Percentiles rank a stretch among this genome's conserved stretches.
These are phyloP conservation scores for Setaria italica DNA, from an alignment of 202 grass and related monocot species.

Conservation along the genomic window DNA sequence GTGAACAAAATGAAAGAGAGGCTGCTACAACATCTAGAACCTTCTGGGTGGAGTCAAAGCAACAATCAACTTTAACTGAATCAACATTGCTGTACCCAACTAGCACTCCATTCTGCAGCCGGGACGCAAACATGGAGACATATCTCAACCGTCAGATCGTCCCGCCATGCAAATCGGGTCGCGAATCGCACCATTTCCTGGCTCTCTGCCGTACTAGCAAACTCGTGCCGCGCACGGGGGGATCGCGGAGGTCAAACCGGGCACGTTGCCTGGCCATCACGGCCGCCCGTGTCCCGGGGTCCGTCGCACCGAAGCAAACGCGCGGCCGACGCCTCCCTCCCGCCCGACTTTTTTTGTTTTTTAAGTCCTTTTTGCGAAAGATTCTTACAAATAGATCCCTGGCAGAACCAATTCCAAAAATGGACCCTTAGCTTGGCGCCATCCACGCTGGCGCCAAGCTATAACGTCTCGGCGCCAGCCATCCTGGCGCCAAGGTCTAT, in stretches of 20 bases:
- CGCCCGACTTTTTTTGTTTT: too few species aligned
- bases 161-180: too few species aligned
- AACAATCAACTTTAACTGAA: neutral
- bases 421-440: too few species aligned
- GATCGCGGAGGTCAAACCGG: neutral
- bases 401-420: too few species aligned
- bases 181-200: neutral
- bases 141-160: neutral
- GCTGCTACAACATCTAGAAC: neutral
- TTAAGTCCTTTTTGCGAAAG: too few species aligned
- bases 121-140: neutral
- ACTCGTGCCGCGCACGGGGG: neutral
- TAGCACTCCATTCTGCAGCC: neutral
- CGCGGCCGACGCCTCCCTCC: constrained; percentile 4
- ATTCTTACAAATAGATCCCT: too few species aligned
- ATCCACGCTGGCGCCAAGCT: too few species aligned
- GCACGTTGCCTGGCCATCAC: constrained; percentile 1
- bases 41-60: neutral
- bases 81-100: neutral
- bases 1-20: neutral
- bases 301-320: constrained; percentile 23
- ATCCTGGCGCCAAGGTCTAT: too few species aligned
- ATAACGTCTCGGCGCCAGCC: too few species aligned
- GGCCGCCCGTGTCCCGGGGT: neutral
- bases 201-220: neutral